phyloP scores from a whole-genome alignment of 192 early-diverging fungal species.

The Helicostylum pulchrum region DNA sequence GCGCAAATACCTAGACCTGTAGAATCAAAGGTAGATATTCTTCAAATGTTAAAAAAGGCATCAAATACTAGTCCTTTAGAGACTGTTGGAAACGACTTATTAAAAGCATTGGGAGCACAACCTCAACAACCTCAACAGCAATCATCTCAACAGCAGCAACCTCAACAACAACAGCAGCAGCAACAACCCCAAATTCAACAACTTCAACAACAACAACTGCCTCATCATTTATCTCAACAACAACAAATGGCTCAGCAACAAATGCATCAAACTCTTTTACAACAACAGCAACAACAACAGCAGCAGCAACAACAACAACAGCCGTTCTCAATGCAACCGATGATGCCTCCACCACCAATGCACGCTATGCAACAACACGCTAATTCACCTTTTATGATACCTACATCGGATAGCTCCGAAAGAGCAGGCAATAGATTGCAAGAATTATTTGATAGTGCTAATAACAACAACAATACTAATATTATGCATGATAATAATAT shows the following conservation, averaged over 20 bases:
- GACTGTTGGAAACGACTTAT: background rate
- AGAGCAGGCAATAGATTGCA: background rate
- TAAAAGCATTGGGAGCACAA: background rate
- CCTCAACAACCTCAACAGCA: background rate
- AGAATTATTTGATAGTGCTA: background rate
- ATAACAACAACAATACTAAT: background rate
- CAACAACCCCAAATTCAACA: background rate
- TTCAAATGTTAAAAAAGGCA: constrained; percentile 27
- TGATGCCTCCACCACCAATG: constrained; percentile 2
- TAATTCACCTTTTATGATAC: background rate
- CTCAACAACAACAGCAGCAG: background rate
- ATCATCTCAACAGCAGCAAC: background rate
- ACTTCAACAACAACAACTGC: constrained; percentile 6
- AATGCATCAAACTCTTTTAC: background rate
- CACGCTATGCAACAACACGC: background rate
- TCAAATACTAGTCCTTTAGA: background rate
- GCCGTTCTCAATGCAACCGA: constrained; percentile 7
- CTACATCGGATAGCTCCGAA: background rate
- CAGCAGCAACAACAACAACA: constrained; percentile 13
- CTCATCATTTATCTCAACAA: background rate
- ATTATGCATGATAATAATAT: background rate
- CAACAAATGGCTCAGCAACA: background rate
- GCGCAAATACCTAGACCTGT: background rate
- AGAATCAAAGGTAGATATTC: constrained; percentile 7
- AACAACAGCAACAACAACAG: constrained; percentile 2